Conservation (phyloP, 257 asterid genomes). For the Lycium ferocissimum region DNA sequence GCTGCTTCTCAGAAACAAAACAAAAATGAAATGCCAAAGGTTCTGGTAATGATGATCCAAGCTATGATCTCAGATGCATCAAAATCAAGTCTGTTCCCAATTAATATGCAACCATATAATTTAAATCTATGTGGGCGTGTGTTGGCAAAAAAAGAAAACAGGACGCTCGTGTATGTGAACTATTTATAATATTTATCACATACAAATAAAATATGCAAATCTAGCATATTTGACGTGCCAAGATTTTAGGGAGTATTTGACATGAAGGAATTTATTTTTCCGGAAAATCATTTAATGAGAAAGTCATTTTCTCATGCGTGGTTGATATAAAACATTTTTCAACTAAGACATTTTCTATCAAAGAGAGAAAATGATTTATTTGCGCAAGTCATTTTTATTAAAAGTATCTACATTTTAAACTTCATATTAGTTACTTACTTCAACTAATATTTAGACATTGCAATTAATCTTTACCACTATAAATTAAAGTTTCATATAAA, state of each 20-base stretch:
- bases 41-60: slow-evolving; percentile 32
- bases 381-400: no score
- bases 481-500: background rate
- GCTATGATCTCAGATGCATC: slow-evolving; percentile 75
- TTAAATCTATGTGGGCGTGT: background rate
- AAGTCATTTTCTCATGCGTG: background rate
- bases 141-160: background rate
- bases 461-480: background rate
- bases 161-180: background rate
- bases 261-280: background rate
- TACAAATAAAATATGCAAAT: no score
- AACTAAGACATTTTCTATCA: background rate
- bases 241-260: background rate
- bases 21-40: slow-evolving; percentile 30
- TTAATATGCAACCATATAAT: slow-evolving; percentile 7
- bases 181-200: background rate
- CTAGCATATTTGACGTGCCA: background rate
- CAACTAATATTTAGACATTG: background rate
- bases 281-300: no score
- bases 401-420: background rate
- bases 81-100: slow-evolving; percentile 53
- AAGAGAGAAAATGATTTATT: background rate
- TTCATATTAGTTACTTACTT: background rate
- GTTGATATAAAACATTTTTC: background rate
- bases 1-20: background rate